Evolutionary conservation across 148 eudicot genomes (phyloP).

Genomic region (Fagopyrum tataricum): DNA sequence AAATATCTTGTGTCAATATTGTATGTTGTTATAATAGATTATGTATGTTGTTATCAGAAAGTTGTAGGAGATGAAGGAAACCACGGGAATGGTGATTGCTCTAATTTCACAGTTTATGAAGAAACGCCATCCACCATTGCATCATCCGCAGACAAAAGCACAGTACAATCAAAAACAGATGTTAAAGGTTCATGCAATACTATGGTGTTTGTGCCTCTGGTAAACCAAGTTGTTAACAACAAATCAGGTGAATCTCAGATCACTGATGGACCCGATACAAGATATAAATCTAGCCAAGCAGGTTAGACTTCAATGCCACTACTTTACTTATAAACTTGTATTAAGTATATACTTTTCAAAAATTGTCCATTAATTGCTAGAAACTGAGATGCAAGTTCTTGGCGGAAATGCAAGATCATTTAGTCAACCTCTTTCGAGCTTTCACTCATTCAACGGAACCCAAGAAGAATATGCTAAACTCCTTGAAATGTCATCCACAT

Average conservation of each 20-base stretch:
- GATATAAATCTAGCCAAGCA: conserved; percentile 22
- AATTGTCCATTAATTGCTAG: conserved; percentile 11
- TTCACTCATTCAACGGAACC: conserved; percentile 29
- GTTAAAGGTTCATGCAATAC: conserved; percentile 31
- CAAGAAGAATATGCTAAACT: conserved; percentile 53
- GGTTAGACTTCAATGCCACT: conserved; percentile 21
- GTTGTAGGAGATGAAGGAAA: conserved; percentile 33
- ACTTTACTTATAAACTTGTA: neutral
- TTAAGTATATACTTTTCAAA: neutral
- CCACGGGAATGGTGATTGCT: conserved; percentile 29
- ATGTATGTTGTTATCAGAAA: conserved; percentile 32
- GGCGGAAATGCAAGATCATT: conserved; percentile 46
- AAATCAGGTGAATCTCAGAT: conserved; percentile 6
- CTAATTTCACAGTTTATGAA: conserved; percentile 26
- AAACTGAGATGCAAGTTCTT: conserved; percentile 46
- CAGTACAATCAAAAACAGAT: conserved; percentile 23
- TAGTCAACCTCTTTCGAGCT: conserved; percentile 33
- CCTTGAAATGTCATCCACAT: conserved; percentile 56
- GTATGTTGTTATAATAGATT: too few species aligned
- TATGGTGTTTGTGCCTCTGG: conserved; percentile 12
- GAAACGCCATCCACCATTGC: conserved; percentile 18
- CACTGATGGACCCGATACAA: conserved; percentile 22
- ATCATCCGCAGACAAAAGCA: conserved; percentile 28
- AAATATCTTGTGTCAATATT: too few species aligned
- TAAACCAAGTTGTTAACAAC: neutral